Conservation (phyloP, 306 rosid genomes). For the Senna tora region DNA sequence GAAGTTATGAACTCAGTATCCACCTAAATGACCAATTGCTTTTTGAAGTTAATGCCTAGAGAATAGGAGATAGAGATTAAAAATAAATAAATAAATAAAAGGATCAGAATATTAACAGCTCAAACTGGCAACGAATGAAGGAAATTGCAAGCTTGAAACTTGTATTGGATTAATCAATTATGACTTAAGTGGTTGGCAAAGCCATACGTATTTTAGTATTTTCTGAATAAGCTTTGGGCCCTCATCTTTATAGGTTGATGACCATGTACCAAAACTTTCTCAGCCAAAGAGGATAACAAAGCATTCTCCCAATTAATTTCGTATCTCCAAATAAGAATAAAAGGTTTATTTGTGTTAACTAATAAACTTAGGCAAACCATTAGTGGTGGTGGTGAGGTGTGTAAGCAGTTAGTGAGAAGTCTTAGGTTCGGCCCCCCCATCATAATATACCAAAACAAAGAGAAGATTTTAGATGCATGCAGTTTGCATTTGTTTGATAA, state of each 20-base stretch:
- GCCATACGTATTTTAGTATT: background rate
- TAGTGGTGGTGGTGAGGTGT: no score
- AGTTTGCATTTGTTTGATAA: no score
- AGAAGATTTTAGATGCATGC: no score
- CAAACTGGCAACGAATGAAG: background rate
- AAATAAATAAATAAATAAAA: constrained; percentile 17
- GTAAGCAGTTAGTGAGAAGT: no score
- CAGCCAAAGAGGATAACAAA: background rate
- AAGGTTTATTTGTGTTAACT: background rate
- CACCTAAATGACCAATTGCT: constrained; percentile 27
- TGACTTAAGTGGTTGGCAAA: background rate
- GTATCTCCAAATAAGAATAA: background rate
- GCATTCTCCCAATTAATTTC: background rate
- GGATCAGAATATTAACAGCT: background rate
- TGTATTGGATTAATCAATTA: constrained; percentile 28
- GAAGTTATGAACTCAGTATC: constrained; percentile 20
- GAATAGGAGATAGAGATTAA: background rate
- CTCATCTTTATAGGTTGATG: background rate
- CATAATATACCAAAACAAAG: no score
- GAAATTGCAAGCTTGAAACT: background rate
- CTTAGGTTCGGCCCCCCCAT: no score
- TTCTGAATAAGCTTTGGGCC: background rate
- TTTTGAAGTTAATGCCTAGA: constrained; percentile 17
- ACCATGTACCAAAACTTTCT: background rate
- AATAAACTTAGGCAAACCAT: no score